These are phyloP conservation scores for Trichoderma koningii DNA, from an alignment of 2,329 filamentous ascomycete species.

Conservation along the genomic window DNA sequence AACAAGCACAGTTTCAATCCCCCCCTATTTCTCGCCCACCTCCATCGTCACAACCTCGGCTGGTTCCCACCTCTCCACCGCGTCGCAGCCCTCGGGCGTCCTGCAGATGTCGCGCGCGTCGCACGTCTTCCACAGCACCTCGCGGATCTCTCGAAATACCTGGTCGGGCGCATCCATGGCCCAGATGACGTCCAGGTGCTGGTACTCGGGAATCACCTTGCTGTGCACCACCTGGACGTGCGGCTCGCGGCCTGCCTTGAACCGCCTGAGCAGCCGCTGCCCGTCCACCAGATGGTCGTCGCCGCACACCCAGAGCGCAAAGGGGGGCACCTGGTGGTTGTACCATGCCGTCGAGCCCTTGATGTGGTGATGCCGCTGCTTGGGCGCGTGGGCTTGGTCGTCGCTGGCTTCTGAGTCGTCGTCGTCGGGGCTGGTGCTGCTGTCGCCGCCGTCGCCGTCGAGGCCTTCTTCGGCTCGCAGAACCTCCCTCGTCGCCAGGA, in stretches of 20 bases:
- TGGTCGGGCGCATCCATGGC: conserved; percentile 84
- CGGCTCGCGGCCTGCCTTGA: conserved; percentile 77
- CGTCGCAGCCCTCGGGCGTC: conserved; percentile 65
- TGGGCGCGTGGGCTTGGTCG: background rate
- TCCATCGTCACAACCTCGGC: conserved; percentile 9
- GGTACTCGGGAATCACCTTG: conserved; percentile 83
- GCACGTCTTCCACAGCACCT: conserved; percentile 82
- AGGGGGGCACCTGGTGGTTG: conserved; percentile 72
- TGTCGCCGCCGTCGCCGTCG: conserved; percentile 40
- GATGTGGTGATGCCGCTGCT: conserved; percentile 33
- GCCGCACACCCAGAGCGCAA: conserved; percentile 87
- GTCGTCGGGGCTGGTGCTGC: background rate
- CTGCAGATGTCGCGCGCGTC: conserved; percentile 58
- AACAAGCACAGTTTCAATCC: no score
- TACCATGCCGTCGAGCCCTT: conserved; percentile 75
- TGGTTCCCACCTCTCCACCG: conserved; percentile 45
- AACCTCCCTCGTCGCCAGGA: conserved; percentile 75
- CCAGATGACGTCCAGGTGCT: conserved; percentile 95
- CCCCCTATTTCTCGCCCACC: conserved; percentile 30
- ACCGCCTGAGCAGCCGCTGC: conserved; percentile 68
- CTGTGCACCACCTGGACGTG: conserved; percentile 77
- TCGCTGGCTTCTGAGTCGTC: conserved; percentile 27
- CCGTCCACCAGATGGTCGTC: conserved; percentile 86
- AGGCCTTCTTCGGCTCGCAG: conserved; percentile 62
- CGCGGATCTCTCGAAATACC: conserved; percentile 76